phyloP scores from a whole-genome alignment of 2,329 filamentous ascomycete species.

The Paecilomyces niveus region DNA sequence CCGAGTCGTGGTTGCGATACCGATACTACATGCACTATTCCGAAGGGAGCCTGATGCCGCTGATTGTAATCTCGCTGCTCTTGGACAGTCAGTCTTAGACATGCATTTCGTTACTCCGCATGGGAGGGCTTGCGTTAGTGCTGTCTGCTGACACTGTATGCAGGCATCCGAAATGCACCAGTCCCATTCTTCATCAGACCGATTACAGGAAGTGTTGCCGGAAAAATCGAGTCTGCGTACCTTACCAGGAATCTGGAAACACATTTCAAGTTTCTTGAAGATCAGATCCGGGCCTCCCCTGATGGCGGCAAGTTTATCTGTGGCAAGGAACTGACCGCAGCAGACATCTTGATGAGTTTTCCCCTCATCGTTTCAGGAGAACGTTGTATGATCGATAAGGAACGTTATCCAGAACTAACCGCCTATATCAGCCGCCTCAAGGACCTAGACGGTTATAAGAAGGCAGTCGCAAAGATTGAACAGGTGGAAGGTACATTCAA shows the following conservation, averaged over 20 bases:
- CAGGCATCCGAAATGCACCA: slow-evolving; percentile 44
- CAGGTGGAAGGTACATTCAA: slow-evolving; percentile 29
- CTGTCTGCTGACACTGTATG: slow-evolving; percentile 1
- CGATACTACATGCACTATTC: slow-evolving; percentile 73
- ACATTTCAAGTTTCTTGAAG: slow-evolving; percentile 39
- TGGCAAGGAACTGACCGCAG: slow-evolving; percentile 36
- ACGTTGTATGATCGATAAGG: slow-evolving; percentile 24
- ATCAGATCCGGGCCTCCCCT: slow-evolving; percentile 37
- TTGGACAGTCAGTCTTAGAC: slow-evolving; percentile 35
- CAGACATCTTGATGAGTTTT: slow-evolving; percentile 43
- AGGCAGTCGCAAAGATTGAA: slow-evolving; percentile 34
- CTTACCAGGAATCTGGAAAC: slow-evolving; percentile 33
- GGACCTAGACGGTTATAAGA: slow-evolving; percentile 31
- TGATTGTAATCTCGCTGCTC: slow-evolving; percentile 59
- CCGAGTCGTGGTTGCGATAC: slow-evolving; percentile 54
- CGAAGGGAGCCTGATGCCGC: slow-evolving; percentile 75
- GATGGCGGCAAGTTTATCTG: slow-evolving; percentile 29
- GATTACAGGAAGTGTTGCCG: slow-evolving; percentile 50
- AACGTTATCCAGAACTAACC: slow-evolving; percentile 31
- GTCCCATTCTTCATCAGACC: slow-evolving; percentile 65
- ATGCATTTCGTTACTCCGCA: not conserved
- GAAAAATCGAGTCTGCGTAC: slow-evolving; percentile 33
- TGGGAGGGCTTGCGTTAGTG: not conserved
- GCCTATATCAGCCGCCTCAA: slow-evolving; percentile 31
- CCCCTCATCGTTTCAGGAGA: slow-evolving; percentile 32